Conservation (phyloP, 78 protist species). For the Mantamonas sphyraenae region DNA sequence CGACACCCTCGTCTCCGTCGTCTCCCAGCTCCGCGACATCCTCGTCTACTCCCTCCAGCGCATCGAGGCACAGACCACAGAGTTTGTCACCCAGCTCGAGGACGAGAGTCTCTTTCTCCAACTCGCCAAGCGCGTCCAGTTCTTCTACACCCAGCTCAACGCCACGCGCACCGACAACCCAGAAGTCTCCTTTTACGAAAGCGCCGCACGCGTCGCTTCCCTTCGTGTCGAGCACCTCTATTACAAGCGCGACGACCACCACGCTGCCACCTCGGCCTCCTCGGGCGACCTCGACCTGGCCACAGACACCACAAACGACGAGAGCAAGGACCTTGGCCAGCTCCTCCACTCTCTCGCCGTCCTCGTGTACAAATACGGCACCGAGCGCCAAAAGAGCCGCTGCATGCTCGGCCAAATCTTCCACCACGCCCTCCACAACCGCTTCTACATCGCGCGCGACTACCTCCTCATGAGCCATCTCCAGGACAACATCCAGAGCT, state of each 20-base stretch:
- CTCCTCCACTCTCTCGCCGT: conserved; percentile 25
- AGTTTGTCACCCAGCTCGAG: too few relatives aligned
- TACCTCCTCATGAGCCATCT: conserved; percentile 78
- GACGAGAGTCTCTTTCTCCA: too few relatives aligned
- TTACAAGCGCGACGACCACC: conserved; percentile 16
- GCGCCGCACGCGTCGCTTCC: too few relatives aligned
- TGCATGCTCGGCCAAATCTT: conserved; percentile 70
- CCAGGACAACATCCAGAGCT: conserved; percentile 55
- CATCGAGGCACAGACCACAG: too few relatives aligned
- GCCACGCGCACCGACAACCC: too few relatives aligned
- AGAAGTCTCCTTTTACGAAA: too few relatives aligned
- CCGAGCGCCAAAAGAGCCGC: conserved; percentile 54
- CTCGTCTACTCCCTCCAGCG: too few relatives aligned
- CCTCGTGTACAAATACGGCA: conserved; percentile 55
- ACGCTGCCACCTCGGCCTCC: background rate
- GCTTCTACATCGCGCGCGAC: conserved; percentile 76
- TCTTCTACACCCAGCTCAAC: too few relatives aligned
- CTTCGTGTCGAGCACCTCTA: conserved; percentile 59
- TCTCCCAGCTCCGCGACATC: too few relatives aligned
- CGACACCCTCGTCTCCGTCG: too few relatives aligned
- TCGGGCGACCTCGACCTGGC: background rate
- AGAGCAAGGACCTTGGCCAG: background rate
- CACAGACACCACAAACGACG: background rate
- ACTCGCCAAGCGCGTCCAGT: too few relatives aligned
- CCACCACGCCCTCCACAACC: conserved; percentile 56